Evolutionary conservation across 202 grass and related monocot species (phyloP), one percentile per base, ranked within the genome.

Genomic region (Panicum hallii): DNA sequence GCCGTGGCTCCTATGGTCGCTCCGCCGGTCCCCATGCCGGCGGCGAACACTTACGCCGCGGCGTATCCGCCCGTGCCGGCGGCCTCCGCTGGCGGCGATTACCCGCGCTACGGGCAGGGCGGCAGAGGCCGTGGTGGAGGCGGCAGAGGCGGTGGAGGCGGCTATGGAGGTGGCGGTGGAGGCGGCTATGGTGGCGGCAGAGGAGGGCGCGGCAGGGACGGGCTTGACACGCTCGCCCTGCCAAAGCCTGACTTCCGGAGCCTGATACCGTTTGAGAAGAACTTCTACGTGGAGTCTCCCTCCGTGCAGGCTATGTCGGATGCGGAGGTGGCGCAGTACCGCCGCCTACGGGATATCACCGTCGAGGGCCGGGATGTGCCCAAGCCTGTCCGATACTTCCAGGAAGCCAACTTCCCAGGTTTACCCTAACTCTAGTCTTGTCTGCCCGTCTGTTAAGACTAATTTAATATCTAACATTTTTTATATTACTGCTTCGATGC

Each of bases 351-450:
- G 60, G 86, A 99, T 52, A 99, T 99, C 36, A 94, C 90, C 0
- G 82, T 93, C 1, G 97, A 99, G 36, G 97, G 97, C 22, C 62
- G 63, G 17, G 97, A 96, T 52, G 86, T 99, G 53, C 97, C 97
- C 40, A 96, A 94, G 75, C 97, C 97, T 1, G 70, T 99, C 71
- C 78, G 93, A 44, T 96, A 83, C 77, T 99, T 99, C 80, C 90
- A 99, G 34, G 97, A 99, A 86, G 93, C 91, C 67, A 94, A 83
- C 61, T 96, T 99, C 62, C 96, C 97, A 79, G 93, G 97, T 95
- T 61, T 74, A 54, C 32, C 12, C 32, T 83, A 56, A 45, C 38
- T 66, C 11, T 9, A 3, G 53, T 44, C 3, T 36, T 61, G 41
- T 16, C 0, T 68, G 56, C 28, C 14, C 26, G 6, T 42, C 4